These are phyloP conservation scores for Alternaria sp. DNA, from an alignment of 2,329 filamentous ascomycete species.

Conservation along the genomic window DNA sequence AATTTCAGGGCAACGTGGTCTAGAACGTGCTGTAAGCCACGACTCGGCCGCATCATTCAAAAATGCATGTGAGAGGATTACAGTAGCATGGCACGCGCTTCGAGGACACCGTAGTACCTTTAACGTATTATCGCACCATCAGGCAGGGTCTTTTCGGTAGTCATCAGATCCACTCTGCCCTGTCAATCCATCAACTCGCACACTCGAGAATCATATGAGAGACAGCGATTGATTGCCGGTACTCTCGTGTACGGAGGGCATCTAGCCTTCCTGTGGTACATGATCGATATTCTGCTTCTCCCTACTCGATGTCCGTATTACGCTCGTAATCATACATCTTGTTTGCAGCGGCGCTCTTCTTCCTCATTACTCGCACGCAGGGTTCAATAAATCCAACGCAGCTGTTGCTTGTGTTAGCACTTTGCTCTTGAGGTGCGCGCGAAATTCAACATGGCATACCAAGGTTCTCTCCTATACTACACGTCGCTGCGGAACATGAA, in stretches of 20 bases:
- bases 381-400: constrained; percentile 25
- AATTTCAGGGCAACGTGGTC: background rate
- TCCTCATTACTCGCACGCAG: constrained; percentile 15
- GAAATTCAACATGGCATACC: constrained; percentile 31
- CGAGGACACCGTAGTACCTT: background rate
- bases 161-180: background rate
- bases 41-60: background rate
- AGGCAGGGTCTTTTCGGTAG: background rate
- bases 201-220: background rate
- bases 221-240: background rate
- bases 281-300: background rate
- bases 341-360: background rate
- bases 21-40: background rate
- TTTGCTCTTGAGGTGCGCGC: background rate
- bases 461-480: constrained; percentile 43
- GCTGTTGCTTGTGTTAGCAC: constrained; percentile 19
- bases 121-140: background rate
- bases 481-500: constrained; percentile 38
- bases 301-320: background rate
- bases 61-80: background rate
- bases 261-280: background rate
- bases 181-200: background rate
- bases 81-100: background rate
- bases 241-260: background rate
- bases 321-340: constrained; percentile 10